A percentile compares a stretch with the other conserved stretches of the same genome.
These are phyloP conservation scores for Nowakowskiella sp. DNA, from an alignment of 192 early-diverging fungal species.

Conservation along the genomic window DNA sequence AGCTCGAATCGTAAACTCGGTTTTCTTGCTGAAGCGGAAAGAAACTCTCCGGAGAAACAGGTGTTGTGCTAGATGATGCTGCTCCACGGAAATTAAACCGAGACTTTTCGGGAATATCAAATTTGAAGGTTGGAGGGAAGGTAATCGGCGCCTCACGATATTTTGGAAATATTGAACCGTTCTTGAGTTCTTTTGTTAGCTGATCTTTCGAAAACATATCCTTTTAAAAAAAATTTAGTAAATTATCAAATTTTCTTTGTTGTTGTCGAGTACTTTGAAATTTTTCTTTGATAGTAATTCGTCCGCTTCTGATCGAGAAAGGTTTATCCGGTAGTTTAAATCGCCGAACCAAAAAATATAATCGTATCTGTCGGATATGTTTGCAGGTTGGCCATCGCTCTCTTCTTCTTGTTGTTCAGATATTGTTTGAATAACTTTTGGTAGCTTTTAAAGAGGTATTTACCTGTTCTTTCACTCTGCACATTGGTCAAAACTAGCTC, in stretches of 20 bases:
- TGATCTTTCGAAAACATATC: slow-evolving; percentile 17
- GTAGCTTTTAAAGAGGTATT: too few relatives aligned
- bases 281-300: slow-evolving; percentile 48
- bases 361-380: slow-evolving; percentile 51
- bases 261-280: background rate
- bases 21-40: background rate
- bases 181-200: slow-evolving; percentile 45
- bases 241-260: background rate
- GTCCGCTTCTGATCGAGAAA: slow-evolving; percentile 56
- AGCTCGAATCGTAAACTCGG: slow-evolving; percentile 53
- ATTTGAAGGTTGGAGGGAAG: slow-evolving; percentile 61
- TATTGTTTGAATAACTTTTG: too few relatives aligned
- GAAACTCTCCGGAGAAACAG: too few relatives aligned
- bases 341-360: slow-evolving; percentile 76
- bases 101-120: slow-evolving; percentile 20
- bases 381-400: slow-evolving; percentile 52
- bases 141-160: slow-evolving; percentile 63
- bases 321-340: slow-evolving; percentile 71
- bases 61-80: background rate
- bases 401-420: too few relatives aligned
- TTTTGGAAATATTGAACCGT: slow-evolving; percentile 52
- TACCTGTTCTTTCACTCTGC: too few relatives aligned
- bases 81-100: background rate
- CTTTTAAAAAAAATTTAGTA: slow-evolving; percentile 21
- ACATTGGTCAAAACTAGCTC: slow-evolving; percentile 58